phyloP scores from a whole-genome alignment of 2,329 filamentous ascomycete species.

The Daldinia sp. region DNA sequence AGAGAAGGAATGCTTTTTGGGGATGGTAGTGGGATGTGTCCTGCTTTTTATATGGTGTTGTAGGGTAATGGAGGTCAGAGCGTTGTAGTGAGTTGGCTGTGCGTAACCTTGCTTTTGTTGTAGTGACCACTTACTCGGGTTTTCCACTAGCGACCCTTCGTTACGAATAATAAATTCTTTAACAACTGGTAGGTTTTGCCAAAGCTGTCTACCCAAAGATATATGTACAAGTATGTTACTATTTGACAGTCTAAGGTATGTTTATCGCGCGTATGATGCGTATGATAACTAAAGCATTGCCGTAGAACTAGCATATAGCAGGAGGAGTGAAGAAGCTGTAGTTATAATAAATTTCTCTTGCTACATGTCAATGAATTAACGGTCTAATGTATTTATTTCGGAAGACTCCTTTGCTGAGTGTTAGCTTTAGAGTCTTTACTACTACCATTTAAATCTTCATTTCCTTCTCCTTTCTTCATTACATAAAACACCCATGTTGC shows the following conservation, averaged over 20 bases:
- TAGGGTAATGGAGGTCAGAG: not conserved
- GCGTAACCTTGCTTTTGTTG: not conserved
- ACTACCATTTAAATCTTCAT: not conserved
- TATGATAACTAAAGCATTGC: not conserved
- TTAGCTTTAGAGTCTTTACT: not conserved
- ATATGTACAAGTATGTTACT: not conserved
- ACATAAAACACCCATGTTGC: not conserved
- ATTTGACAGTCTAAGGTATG: not conserved
- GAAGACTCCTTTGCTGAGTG: not conserved
- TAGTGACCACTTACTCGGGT: not conserved
- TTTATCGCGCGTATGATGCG: not conserved
- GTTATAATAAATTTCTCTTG: not conserved
- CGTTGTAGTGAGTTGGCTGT: not conserved
- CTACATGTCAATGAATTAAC: not conserved
- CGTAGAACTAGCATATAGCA: not conserved
- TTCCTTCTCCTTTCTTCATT: not conserved
- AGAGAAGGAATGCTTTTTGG: not conserved
- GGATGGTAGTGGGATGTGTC: not conserved
- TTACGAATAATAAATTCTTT: not conserved
- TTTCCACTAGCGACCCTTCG: not conserved
- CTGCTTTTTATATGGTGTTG: conserved; percentile 4
- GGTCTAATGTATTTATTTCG: not conserved
- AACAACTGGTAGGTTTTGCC: no score
- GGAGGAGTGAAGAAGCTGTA: not conserved
- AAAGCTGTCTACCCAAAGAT: not conserved